Conservation (phyloP, 345 rosid species). For the Arabidopsis suecica region DNA sequence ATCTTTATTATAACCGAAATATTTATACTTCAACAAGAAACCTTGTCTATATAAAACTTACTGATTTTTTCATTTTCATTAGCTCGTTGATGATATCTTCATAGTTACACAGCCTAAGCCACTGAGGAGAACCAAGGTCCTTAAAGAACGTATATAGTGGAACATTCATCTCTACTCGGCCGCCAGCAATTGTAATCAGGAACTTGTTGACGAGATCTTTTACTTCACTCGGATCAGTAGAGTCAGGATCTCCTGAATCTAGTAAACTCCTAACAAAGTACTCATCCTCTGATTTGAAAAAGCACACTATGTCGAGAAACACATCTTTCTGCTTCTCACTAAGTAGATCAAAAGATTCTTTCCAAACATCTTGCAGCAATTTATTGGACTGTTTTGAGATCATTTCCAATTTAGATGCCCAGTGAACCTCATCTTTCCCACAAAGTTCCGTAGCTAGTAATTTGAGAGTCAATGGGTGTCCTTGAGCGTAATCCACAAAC, state of each 20-base stretch:
- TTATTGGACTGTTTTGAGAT: background rate
- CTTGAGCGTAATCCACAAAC: conserved; percentile 25
- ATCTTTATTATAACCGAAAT: background rate
- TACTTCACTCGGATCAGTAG: background rate
- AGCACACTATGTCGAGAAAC: conserved; percentile 47
- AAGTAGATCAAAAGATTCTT: conserved; percentile 37
- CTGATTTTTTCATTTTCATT: background rate
- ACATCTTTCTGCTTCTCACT: conserved; percentile 3
- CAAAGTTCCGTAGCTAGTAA: conserved; percentile 24
- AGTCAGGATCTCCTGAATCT: background rate
- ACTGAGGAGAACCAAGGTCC: background rate
- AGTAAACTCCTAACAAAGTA: conserved; percentile 5
- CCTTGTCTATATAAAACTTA: background rate
- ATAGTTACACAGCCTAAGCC: background rate
- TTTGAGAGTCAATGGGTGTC: conserved; percentile 45
- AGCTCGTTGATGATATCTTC: background rate
- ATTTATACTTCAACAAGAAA: no score
- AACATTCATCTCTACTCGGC: conserved; percentile 34
- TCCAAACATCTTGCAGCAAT: background rate
- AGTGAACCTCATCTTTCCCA: background rate
- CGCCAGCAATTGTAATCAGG: conserved; percentile 6
- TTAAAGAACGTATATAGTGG: conserved; percentile 9
- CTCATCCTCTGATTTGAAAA: conserved; percentile 24
- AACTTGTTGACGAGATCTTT: conserved; percentile 30
- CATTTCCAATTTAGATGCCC: conserved; percentile 23